Conservation (phyloP, 306 rosid genomes). For the Crataegus laevigata region DNA sequence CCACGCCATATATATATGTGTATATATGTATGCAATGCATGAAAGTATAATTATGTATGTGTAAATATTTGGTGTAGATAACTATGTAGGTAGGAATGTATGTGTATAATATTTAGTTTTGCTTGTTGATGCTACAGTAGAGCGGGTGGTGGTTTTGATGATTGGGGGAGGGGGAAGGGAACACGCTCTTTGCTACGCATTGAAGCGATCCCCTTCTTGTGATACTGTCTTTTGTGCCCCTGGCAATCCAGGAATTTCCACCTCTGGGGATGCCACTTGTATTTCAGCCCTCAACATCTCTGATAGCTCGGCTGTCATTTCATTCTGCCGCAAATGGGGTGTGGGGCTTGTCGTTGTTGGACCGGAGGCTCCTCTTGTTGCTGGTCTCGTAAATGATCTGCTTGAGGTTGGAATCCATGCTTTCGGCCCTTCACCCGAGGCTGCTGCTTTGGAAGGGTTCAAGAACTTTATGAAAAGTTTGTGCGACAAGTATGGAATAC, state of each 20-base stretch:
- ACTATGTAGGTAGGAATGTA: not conserved
- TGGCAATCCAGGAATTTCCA: slow-evolving; percentile 87
- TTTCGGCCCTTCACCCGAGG: slow-evolving; percentile 96
- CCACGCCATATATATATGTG: rapidly evolving
- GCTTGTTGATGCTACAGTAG: slow-evolving; percentile 21
- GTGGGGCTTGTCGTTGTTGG: slow-evolving; percentile 92
- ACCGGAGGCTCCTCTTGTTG: slow-evolving; percentile 90
- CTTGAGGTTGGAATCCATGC: slow-evolving; percentile 67
- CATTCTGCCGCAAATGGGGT: slow-evolving; percentile 60
- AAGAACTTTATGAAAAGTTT: slow-evolving; percentile 89
- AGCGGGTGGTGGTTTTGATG: slow-evolving; percentile 54
- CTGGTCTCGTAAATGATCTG: slow-evolving; percentile 72
- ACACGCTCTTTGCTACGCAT: slow-evolving; percentile 90
- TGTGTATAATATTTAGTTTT: not conserved
- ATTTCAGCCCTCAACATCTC: slow-evolving; percentile 56
- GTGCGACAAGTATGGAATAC: slow-evolving; percentile 81
- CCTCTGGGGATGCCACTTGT: slow-evolving; percentile 74
- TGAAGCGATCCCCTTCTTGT: slow-evolving; percentile 75
- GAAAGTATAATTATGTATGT: not conserved
- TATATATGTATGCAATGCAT: not conserved
- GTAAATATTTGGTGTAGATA: not conserved
- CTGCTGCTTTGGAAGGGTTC: slow-evolving; percentile 96
- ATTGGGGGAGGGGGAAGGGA: slow-evolving; percentile 98
- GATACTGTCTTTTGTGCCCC: slow-evolving; percentile 78
- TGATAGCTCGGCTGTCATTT: slow-evolving; percentile 52